These are phyloP conservation scores for Myxozyma melibiosi DNA, from an alignment of 805 yeast species.

Conservation along the genomic window DNA sequence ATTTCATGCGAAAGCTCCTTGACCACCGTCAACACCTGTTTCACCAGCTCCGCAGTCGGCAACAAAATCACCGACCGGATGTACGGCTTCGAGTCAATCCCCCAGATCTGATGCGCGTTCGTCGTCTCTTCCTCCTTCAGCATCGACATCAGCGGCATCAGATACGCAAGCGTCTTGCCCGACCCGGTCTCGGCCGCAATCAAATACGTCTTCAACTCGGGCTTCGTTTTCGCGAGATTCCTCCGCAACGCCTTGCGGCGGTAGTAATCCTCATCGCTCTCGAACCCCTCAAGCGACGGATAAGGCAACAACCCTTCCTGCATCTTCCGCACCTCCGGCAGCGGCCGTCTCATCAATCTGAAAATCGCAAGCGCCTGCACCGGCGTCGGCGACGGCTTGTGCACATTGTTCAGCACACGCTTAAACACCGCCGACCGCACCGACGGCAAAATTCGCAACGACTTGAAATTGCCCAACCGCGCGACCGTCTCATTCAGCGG, in stretches of 20 bases:
- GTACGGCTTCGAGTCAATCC: slow-evolving; percentile 43
- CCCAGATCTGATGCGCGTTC: slow-evolving; percentile 44
- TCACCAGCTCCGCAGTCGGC: slow-evolving; percentile 87
- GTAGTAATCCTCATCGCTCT: slow-evolving; percentile 25
- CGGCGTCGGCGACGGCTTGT: slow-evolving; percentile 61
- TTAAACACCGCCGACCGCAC: slow-evolving; percentile 62
- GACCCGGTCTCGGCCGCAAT: slow-evolving; percentile 97
- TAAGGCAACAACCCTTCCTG: slow-evolving; percentile 5
- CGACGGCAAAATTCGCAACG: slow-evolving; percentile 64
- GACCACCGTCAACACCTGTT: slow-evolving; percentile 64
- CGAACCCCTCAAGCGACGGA: slow-evolving; percentile 4
- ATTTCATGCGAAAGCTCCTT: slow-evolving; percentile 32
- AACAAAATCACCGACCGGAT: slow-evolving; percentile 75
- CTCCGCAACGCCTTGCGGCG: slow-evolving; percentile 14
- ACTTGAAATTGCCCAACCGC: slow-evolving; percentile 64
- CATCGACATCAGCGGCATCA: slow-evolving; percentile 72
- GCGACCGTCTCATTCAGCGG: slow-evolving; percentile 47
- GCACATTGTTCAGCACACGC: slow-evolving; percentile 47
- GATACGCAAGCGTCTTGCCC: slow-evolving; percentile 92
- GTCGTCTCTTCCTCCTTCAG: slow-evolving; percentile 60
- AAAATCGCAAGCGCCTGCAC: slow-evolving; percentile 78
- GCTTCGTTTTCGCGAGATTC: slow-evolving; percentile 34
- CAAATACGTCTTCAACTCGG: slow-evolving; percentile 61
- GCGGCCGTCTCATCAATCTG: slow-evolving; percentile 30
- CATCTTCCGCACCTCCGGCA: slow-evolving; percentile 15